Conservation (phyloP, 345 rosid genomes). For the Chamaenerion angustifolium region DNA sequence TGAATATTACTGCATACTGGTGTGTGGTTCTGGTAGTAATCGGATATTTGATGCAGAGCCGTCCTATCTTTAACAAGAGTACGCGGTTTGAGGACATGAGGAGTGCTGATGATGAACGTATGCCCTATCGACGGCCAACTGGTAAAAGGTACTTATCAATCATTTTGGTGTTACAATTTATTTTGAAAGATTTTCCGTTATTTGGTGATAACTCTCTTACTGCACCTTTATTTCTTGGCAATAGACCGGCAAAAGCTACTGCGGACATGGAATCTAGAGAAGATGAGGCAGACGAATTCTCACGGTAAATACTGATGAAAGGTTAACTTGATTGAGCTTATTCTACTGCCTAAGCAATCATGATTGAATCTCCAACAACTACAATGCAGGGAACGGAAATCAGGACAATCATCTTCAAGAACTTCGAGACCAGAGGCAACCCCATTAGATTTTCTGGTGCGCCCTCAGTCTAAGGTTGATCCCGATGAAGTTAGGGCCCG, state of each 20-base stretch:
- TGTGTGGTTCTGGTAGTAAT: background rate
- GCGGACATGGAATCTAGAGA: conserved; percentile 73
- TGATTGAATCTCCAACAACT: background rate
- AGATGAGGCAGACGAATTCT: conserved; percentile 60
- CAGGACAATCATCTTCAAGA: conserved; percentile 64
- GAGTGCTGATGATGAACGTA: conserved; percentile 60
- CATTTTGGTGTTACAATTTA: background rate
- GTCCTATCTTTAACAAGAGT: conserved; percentile 93
- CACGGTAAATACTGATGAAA: conserved; percentile 36
- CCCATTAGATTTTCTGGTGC: conserved; percentile 77
- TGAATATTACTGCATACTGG: too few relatives aligned
- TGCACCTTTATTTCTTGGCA: conserved; percentile 1
- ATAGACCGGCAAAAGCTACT: conserved; percentile 54
- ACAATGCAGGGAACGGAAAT: conserved; percentile 40
- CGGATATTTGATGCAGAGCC: conserved; percentile 45
- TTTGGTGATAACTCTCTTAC: conserved; percentile 2
- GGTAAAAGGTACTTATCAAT: conserved; percentile 42
- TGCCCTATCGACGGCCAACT: conserved; percentile 58
- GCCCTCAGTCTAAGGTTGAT: conserved; percentile 95
- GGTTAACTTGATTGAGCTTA: conserved; percentile 1
- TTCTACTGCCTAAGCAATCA: background rate
- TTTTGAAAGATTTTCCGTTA: background rate
- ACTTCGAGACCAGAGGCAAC: conserved; percentile 94
- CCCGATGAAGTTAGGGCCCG: conserved; percentile 81
- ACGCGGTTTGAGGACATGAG: conserved; percentile 98